These are phyloP conservation scores for Primulina tabacum DNA, from an alignment of 257 asterid species.

Conservation along the genomic window DNA sequence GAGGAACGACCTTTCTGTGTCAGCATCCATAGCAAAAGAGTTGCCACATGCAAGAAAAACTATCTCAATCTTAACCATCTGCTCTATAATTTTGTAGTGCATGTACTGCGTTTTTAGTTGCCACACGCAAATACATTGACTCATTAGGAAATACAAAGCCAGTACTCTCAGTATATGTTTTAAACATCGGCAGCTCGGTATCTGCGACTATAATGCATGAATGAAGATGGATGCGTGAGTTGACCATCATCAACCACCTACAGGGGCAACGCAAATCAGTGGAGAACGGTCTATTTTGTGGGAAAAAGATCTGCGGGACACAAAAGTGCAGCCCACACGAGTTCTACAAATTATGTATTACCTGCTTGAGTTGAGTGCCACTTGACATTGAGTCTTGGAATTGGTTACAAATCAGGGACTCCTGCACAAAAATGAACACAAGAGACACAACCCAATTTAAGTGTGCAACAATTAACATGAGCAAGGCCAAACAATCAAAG, in stretches of 20 bases:
- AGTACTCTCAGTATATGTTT: conserved; percentile 14
- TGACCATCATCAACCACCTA: conserved; percentile 52
- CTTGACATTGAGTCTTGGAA: conserved; percentile 50
- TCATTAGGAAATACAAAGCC: conserved; percentile 5
- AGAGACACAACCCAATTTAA: too few relatives aligned
- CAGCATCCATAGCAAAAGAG: conserved; percentile 13
- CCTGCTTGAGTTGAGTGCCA: conserved; percentile 51
- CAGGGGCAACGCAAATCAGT: conserved; percentile 24
- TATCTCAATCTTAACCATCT: conserved; percentile 10
- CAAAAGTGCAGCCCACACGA: conserved; percentile 8
- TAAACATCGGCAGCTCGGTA: conserved; percentile 54
- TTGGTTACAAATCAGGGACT: conserved; percentile 47
- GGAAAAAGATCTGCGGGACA: conserved; percentile 13
- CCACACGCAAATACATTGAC: conserved; percentile 10
- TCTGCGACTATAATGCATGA: conserved; percentile 46
- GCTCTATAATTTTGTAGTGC: conserved; percentile 10
- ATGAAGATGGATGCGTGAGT: conserved; percentile 45
- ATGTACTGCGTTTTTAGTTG: conserved; percentile 12
- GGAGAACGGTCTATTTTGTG: conserved; percentile 23
- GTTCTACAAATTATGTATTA: conserved; percentile 24
- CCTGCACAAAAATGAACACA: conserved; percentile 33
- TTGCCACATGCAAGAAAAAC: conserved; percentile 16
- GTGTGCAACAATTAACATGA: too few relatives aligned
- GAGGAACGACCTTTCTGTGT: conserved; percentile 15
- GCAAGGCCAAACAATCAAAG: background rate